These are phyloP conservation scores for Hippophae rhamnoides DNA, from an alignment of 306 rosid species.

Conservation along the genomic window DNA sequence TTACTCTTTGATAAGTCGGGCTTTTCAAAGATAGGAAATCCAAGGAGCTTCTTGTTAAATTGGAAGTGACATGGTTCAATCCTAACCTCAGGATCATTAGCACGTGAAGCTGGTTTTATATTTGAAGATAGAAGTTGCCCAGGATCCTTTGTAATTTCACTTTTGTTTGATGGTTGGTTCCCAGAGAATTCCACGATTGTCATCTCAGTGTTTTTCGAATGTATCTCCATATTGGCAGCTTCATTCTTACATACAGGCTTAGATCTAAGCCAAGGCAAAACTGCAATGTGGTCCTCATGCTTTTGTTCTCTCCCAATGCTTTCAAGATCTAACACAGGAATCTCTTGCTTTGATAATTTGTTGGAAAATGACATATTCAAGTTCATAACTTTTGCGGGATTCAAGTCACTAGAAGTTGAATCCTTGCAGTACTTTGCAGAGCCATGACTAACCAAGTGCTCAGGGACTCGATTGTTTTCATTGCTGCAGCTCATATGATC, in stretches of 20 bases:
- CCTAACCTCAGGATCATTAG: slow-evolving; percentile 34
- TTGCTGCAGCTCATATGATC: slow-evolving; percentile 42
- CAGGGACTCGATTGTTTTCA: slow-evolving; percentile 34
- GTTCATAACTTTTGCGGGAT: slow-evolving; percentile 51
- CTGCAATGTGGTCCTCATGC: slow-evolving; percentile 38
- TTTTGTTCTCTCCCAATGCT: slow-evolving; percentile 33
- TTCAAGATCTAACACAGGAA: slow-evolving; percentile 27
- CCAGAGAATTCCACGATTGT: slow-evolving; percentile 30
- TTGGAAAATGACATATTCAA: slow-evolving; percentile 54
- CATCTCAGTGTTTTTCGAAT: slow-evolving; percentile 33
- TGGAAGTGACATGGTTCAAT: slow-evolving; percentile 33
- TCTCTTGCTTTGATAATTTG: slow-evolving; percentile 34
- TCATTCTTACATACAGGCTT: slow-evolving; percentile 41
- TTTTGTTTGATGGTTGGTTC: slow-evolving; percentile 15
- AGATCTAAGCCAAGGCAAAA: slow-evolving; percentile 66
- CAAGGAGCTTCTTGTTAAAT: slow-evolving; percentile 42
- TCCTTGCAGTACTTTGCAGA: slow-evolving; percentile 32
- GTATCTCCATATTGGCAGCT: slow-evolving; percentile 23
- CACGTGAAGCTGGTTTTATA: slow-evolving; percentile 29
- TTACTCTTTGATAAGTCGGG: slow-evolving; percentile 40
- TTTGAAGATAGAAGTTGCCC: slow-evolving; percentile 27
- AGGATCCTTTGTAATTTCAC: slow-evolving; percentile 12
- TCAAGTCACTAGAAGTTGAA: slow-evolving; percentile 38
- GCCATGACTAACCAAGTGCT: slow-evolving; percentile 28
- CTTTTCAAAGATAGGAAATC: slow-evolving; percentile 55